Conservation (phyloP, 148 eudicot genomes). For the Selenicereus undatus region DNA sequence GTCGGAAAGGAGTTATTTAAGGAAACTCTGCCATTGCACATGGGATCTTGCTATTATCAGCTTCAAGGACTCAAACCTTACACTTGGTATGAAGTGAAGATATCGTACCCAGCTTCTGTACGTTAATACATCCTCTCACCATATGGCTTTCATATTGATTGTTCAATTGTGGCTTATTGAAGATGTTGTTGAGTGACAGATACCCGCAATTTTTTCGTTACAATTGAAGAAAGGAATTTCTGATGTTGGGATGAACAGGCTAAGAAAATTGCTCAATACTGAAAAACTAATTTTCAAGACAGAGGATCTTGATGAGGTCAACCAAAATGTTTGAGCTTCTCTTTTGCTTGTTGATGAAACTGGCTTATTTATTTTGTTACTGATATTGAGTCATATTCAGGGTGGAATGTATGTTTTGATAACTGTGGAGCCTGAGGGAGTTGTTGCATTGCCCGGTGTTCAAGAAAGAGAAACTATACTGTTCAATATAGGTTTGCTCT, state of each 20-base stretch:
- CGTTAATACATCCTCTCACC: constrained; percentile 26
- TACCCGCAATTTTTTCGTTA: constrained; percentile 70
- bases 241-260: constrained; percentile 40
- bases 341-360: background rate
- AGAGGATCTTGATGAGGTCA: constrained; percentile 34
- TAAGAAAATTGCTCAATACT: constrained; percentile 72
- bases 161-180: constrained; percentile 8
- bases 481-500: constrained; percentile 67
- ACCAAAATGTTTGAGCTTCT: constrained; percentile 42
- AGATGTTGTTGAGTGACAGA: constrained; percentile 36
- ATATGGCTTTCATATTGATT: background rate
- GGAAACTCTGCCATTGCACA: constrained; percentile 65
- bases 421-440: constrained; percentile 80
- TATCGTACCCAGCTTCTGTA: constrained; percentile 98
- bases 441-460: constrained; percentile 68
- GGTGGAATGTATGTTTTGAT: constrained; percentile 52
- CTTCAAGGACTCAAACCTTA: constrained; percentile 62
- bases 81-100: constrained; percentile 94
- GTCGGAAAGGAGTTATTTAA: constrained; percentile 67
- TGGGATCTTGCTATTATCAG: constrained; percentile 61
- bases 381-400: constrained; percentile 30
- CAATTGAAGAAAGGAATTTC: constrained; percentile 50
- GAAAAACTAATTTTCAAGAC: constrained; percentile 81
- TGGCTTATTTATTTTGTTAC: constrained; percentile 7
- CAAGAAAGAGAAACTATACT: constrained; percentile 61